Conservation (phyloP, 2,329 filamentous ascomycete genomes). For the Colletotrichum graminicola region DNA sequence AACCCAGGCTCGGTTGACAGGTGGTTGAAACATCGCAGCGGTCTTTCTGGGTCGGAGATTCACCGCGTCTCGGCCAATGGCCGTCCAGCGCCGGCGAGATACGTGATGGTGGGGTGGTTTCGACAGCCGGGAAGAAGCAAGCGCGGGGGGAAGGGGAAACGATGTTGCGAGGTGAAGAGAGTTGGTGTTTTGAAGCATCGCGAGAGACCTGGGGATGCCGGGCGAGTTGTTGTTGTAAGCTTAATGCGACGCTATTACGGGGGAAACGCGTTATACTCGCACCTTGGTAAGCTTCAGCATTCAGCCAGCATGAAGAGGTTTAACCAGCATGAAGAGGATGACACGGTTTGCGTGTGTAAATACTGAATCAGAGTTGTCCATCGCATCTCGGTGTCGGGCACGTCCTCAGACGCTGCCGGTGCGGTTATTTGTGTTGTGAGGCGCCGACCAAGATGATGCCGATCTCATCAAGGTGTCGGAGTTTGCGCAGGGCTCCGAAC, state of each 20-base stretch:
- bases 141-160: no score
- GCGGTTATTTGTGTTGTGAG: neutral
- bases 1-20: constrained; percentile 4
- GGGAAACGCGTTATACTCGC: no score
- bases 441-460: no score
- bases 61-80: neutral
- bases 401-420: neutral
- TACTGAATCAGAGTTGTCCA: neutral
- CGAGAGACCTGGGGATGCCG: neutral
- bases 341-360: neutral
- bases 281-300: neutral
- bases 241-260: neutral
- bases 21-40: constrained; percentile 29
- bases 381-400: constrained; percentile 4
- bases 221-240: constrained; percentile 3
- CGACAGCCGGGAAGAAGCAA: neutral
- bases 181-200: constrained; percentile 16
- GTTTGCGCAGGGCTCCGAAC: constrained; percentile 2
- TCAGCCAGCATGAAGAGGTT: neutral
- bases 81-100: constrained; percentile 13
- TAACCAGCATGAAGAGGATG: neutral
- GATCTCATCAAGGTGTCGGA: neutral
- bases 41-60: constrained; percentile 14
- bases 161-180: neutral
- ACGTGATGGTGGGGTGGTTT: neutral